A percentile compares a stretch with the other conserved stretches of the same genome.
Conservation (phyloP, 805 yeast genomes). For the Trichomonascus vanleenenianus region DNA sequence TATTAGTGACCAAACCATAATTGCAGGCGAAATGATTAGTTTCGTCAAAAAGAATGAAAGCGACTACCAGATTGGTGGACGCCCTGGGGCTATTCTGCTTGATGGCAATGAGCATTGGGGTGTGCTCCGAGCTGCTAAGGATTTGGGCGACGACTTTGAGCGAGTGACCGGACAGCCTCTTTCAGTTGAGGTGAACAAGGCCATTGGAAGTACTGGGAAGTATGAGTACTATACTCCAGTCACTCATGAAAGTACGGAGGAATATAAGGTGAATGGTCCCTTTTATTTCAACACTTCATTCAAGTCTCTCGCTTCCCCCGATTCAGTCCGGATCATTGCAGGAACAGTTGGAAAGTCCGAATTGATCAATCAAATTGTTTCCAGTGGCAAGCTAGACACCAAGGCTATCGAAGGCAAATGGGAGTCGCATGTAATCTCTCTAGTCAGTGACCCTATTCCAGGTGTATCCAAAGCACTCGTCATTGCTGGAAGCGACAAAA, state of each 20-base stretch:
- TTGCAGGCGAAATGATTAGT: too few relatives aligned
- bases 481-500: slow-evolving; percentile 13
- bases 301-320: slow-evolving; percentile 1
- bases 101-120: slow-evolving; percentile 15
- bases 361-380: slow-evolving; percentile 7
- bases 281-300: slow-evolving; percentile 4
- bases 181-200: slow-evolving; percentile 2
- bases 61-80: background rate
- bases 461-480: slow-evolving; percentile 10
- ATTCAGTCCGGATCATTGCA: slow-evolving; percentile 8
- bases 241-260: background rate
- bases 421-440: slow-evolving; percentile 9
- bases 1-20: too few relatives aligned
- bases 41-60: too few relatives aligned
- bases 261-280: slow-evolving; percentile 7
- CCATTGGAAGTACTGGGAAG: slow-evolving; percentile 9
- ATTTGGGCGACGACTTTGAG: slow-evolving; percentile 11
- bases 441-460: slow-evolving; percentile 5
- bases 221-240: slow-evolving; percentile 9
- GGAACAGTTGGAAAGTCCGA: slow-evolving; percentile 14
- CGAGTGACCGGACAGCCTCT: slow-evolving; percentile 8
- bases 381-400: slow-evolving; percentile 10
- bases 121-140: slow-evolving; percentile 13
- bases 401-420: slow-evolving; percentile 8
- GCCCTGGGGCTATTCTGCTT: slow-evolving; percentile 5